These are phyloP conservation scores for Linnemannia exigua DNA, from an alignment of 192 early-diverging fungal species.

Conservation along the genomic window DNA sequence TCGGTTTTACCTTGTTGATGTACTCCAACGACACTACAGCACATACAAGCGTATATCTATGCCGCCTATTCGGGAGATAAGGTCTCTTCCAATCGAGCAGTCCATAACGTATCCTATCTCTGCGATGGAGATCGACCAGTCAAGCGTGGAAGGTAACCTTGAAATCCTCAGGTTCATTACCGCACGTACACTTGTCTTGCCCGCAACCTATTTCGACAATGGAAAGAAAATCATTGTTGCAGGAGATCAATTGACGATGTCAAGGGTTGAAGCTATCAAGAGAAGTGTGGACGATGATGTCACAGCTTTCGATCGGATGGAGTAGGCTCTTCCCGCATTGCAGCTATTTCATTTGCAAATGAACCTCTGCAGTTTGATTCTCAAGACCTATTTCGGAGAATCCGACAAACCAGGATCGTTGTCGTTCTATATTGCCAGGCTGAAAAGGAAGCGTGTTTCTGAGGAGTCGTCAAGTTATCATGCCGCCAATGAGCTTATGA, in stretches of 20 bases:
- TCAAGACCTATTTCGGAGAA: conserved; percentile 1
- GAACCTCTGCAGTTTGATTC: neutral
- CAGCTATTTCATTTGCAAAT: conserved; percentile 23
- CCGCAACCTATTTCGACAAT: neutral
- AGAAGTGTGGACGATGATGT: neutral
- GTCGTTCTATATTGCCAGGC: neutral
- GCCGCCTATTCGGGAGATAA: neutral
- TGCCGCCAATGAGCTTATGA: conserved; percentile 3
- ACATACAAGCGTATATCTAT: neutral
- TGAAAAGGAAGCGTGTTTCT: conserved; percentile 13
- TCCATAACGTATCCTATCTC: conserved; percentile 1
- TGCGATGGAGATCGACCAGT: conserved; percentile 18
- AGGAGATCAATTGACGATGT: conserved; percentile 16
- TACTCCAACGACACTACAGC: neutral
- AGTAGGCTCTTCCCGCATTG: neutral
- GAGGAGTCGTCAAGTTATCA: neutral
- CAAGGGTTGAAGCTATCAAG: neutral
- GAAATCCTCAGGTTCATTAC: conserved; percentile 4
- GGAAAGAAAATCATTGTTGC: neutral
- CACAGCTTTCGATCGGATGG: neutral
- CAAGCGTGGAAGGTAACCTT: neutral
- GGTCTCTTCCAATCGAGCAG: neutral
- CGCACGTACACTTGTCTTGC: neutral
- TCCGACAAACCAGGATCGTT: neutral
- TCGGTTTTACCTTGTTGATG: conserved; percentile 4